Evolutionary conservation across 441 rosid species (phyloP).

Genomic region (Melastoma candidum): DNA sequence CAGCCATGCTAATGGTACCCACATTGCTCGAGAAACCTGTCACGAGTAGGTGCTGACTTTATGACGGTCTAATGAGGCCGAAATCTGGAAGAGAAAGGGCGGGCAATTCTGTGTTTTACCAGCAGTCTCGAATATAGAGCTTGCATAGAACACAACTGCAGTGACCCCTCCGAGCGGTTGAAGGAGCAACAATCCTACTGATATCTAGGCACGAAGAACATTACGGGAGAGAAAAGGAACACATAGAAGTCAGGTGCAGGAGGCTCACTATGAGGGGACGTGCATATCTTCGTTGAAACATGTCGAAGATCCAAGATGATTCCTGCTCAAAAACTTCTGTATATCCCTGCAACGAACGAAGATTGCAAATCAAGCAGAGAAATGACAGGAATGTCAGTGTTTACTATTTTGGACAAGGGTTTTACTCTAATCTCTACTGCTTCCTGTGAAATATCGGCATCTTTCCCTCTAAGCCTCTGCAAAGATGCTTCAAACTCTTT

Average conservation of each 20-base stretch:
- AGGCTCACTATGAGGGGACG: conserved; percentile 31
- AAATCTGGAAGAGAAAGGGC: background rate
- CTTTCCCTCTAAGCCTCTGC: conserved; percentile 38
- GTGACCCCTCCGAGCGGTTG: conserved; percentile 28
- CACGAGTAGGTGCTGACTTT: background rate
- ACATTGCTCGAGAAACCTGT: conserved; percentile 11
- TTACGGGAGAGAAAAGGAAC: background rate
- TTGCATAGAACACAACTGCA: conserved; percentile 17
- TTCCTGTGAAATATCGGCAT: conserved; percentile 39
- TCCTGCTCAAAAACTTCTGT: conserved; percentile 19
- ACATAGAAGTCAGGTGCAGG: background rate
- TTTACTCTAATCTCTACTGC: conserved; percentile 43
- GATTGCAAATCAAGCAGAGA: background rate
- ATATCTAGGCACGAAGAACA: conserved; percentile 15
- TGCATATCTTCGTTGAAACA: conserved; percentile 41
- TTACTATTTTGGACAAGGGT: background rate
- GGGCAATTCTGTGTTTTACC: conserved; percentile 13
- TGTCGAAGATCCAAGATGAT: conserved; percentile 24
- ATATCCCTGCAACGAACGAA: conserved; percentile 25
- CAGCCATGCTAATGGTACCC: conserved; percentile 7
- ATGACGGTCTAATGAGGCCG: background rate
- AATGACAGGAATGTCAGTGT: too few species aligned
- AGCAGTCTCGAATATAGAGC: conserved; percentile 24
- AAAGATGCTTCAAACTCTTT: conserved; percentile 37
- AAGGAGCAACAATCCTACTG: conserved; percentile 25